A percentile compares a stretch with the other conserved stretches of the same genome.
Conservation (phyloP, 2,329 filamentous ascomycete species). For the Aspergillus sp. region DNA sequence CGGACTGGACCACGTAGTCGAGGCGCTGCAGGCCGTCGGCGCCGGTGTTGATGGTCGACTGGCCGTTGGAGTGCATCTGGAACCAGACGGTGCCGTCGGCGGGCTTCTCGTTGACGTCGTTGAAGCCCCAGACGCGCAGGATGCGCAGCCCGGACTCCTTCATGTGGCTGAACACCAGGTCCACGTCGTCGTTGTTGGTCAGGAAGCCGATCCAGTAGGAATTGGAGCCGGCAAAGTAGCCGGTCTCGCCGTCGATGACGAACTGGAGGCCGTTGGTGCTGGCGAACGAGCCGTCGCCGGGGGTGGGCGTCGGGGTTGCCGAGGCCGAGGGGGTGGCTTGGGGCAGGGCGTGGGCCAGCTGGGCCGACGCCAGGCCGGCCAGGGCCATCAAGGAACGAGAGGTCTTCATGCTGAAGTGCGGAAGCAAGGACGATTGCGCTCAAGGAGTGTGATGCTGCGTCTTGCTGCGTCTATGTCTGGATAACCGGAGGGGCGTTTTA, state of each 20-base stretch:
- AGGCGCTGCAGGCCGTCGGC: slow-evolving; percentile 62
- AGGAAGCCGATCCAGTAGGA: slow-evolving; percentile 55
- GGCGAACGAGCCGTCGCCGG: slow-evolving; percentile 21
- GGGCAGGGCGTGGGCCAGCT: slow-evolving; percentile 17
- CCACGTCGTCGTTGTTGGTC: slow-evolving; percentile 49
- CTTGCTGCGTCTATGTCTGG: not conserved
- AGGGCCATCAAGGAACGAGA: slow-evolving; percentile 13
- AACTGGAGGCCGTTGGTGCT: slow-evolving; percentile 31
- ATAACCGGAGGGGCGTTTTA: not conserved
- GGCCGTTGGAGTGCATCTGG: slow-evolving; percentile 38
- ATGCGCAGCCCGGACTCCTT: slow-evolving; percentile 48
- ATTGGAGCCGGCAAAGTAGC: slow-evolving; percentile 52
- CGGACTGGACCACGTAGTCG: slow-evolving; percentile 62
- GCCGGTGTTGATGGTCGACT: slow-evolving; percentile 60
- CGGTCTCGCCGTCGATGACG: slow-evolving; percentile 38
- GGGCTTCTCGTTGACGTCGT: slow-evolving; percentile 45
- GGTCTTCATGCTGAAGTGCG: slow-evolving; percentile 18
- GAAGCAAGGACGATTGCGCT: not conserved
- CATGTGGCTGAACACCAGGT: slow-evolving; percentile 36
- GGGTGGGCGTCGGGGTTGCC: not conserved
- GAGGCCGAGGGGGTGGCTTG: slow-evolving; percentile 3
- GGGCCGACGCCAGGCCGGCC: slow-evolving; percentile 19
- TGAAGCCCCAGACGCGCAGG: slow-evolving; percentile 56
- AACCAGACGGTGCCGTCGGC: slow-evolving; percentile 46
- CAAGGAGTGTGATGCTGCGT: not conserved